phyloP scores from a whole-genome alignment of 2,329 filamentous ascomycete species.

The Rhinocladiella mackenziei region DNA sequence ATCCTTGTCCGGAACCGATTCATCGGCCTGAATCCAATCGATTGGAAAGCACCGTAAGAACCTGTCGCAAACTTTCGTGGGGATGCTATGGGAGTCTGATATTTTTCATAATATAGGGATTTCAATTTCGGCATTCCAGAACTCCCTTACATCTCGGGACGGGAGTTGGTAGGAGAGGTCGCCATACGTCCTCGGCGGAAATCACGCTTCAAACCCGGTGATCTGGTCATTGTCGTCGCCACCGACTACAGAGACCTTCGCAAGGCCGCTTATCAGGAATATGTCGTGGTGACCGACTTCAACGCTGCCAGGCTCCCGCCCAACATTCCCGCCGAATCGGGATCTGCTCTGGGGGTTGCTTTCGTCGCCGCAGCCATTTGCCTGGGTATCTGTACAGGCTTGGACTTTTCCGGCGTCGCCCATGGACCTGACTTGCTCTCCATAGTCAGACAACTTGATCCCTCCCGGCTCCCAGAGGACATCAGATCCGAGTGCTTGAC shows the following conservation, averaged over 20 bases:
- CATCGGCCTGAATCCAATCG: conserved; percentile 72
- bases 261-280: conserved; percentile 69
- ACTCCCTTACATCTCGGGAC: conserved; percentile 65
- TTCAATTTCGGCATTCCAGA: conserved; percentile 66
- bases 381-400: conserved; percentile 65
- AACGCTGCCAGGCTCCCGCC: conserved; percentile 62
- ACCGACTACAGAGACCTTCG: conserved; percentile 70
- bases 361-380: conserved; percentile 66
- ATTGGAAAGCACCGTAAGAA: conserved; percentile 56
- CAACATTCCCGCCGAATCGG: conserved; percentile 51
- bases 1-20: conserved; percentile 20
- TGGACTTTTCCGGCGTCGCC: conserved; percentile 55
- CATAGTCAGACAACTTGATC: conserved; percentile 47
- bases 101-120: conserved; percentile 50
- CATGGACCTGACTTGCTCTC: conserved; percentile 57
- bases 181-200: conserved; percentile 44
- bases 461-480: conserved; percentile 54
- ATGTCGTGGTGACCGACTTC: conserved; percentile 60
- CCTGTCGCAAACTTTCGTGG: too few species aligned
- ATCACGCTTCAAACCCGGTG: conserved; percentile 54
- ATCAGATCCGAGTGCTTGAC: conserved; percentile 61
- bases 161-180: conserved; percentile 65
- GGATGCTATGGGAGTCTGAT: too few species aligned
- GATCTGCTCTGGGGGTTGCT: conserved; percentile 64
- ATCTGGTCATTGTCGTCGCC: conserved; percentile 59